A percentile compares a stretch with the other conserved stretches of the same genome.
These are phyloP conservation scores for Taiozyma sp. DNA, from an alignment of 1,139 yeast genomes.

Conservation along the genomic window DNA sequence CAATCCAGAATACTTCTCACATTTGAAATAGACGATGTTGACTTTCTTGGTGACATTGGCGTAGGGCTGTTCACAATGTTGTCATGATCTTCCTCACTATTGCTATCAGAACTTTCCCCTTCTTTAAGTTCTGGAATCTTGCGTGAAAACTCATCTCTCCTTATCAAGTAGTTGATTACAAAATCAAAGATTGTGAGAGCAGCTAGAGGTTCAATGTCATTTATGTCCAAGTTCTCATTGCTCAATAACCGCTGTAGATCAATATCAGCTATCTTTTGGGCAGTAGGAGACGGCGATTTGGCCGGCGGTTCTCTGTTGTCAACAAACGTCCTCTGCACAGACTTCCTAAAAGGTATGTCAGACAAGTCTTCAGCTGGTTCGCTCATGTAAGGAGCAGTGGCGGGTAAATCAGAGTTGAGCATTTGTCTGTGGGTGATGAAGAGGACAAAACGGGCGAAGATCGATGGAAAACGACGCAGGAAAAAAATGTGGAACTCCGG, in stretches of 20 bases:
- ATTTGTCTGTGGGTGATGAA: background rate
- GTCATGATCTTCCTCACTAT: background rate
- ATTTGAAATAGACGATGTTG: background rate
- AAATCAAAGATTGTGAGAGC: slow-evolving; percentile 10
- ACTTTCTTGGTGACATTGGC: slow-evolving; percentile 12
- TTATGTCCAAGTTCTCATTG: background rate
- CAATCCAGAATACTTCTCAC: background rate
- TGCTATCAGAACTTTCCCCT: background rate
- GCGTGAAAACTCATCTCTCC: background rate
- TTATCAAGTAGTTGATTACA: slow-evolving; percentile 4
- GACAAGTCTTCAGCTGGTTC: slow-evolving; percentile 1
- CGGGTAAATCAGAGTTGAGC: background rate
- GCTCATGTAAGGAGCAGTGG: background rate
- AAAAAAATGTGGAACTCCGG: background rate
- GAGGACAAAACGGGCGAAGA: background rate
- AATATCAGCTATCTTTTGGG: slow-evolving; percentile 7
- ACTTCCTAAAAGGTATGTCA: slow-evolving; percentile 4
- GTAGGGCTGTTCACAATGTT: background rate
- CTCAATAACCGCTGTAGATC: slow-evolving; percentile 4
- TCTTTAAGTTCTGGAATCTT: background rate
- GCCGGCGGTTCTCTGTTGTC: background rate
- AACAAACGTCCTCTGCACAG: slow-evolving; percentile 3
- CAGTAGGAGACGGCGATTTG: slow-evolving; percentile 3
- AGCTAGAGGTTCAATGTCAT: slow-evolving; percentile 6
- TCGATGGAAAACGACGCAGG: background rate